Evolutionary conservation across 2,329 filamentous ascomycete genomes (phyloP), one percentile per base, ranked within the genome.

Genomic region (Cytospora schulzeri): DNA sequence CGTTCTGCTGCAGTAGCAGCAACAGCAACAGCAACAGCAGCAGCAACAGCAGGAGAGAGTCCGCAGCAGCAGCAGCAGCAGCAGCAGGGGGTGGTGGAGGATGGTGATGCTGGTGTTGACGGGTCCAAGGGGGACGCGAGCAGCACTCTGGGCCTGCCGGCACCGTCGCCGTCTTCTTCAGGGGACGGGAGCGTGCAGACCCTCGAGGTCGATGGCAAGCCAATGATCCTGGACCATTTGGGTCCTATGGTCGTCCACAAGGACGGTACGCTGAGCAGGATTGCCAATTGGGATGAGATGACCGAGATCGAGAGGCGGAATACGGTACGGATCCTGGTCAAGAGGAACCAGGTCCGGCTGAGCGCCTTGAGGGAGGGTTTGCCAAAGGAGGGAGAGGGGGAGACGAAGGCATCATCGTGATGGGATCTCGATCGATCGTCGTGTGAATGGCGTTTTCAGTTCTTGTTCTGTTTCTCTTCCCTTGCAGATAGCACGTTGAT

Each of bases 211-310:
- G 74, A 74, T 69, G 78, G 77, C 57, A 73, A 73, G 61, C 73
- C 76, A 17, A 80, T 90, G 52, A 85, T 82, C 57, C 82, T 93
- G 11, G 88, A 91, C 71, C 82, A 86, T 66, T 78, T 93, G 28
- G 90, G 91, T 0, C 91, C 91, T 1, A 80, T 93, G 70, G 89
- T 93, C 1, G 87, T 93, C 62, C 90, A 92, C 74, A 79, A 81
- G 66, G 88, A 93, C 74, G 91, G 91, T 24, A 88, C 88, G 11
- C 75, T 92, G 69, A 87, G 87, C 63, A 83, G 90, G 38, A 90
- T 93, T 70, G 77, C 82, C 41, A 93, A 93, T 74, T 93, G 90
- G 90, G 80, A 78, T 11, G 79, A 87, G 68, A 92, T 93, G 90
- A 83, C 84, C 2, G 85, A 86, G 29, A 81, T 86, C 8, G 90